Conservation (phyloP, 2,329 filamentous ascomycete genomes). For the Aspergillus flavus region DNA sequence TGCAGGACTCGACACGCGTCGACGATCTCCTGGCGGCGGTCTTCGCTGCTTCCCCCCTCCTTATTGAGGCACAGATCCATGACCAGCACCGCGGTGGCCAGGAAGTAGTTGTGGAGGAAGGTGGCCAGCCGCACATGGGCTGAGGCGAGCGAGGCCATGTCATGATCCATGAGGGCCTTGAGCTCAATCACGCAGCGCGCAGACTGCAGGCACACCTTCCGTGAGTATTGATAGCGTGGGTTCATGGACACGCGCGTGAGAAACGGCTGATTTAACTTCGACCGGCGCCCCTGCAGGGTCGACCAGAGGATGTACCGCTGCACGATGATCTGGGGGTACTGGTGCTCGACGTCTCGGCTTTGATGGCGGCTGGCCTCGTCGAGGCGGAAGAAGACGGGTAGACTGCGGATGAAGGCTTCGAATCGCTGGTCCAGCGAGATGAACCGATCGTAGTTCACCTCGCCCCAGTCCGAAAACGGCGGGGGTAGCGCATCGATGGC, state of each 20-base stretch:
- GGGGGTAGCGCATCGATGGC: constrained; percentile 5
- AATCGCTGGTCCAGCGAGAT: constrained; percentile 7
- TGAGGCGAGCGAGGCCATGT: background rate
- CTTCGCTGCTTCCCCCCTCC: background rate
- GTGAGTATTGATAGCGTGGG: constrained; percentile 8
- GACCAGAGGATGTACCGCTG: constrained; percentile 8
- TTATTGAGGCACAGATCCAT: constrained; percentile 2
- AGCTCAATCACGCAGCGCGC: constrained; percentile 9
- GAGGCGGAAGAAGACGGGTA: constrained; percentile 3
- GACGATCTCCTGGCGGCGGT: background rate
- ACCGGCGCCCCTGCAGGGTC: background rate
- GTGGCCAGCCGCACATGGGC: background rate
- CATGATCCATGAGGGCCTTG: background rate
- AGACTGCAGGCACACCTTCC: constrained; percentile 3
- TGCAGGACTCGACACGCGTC: background rate
- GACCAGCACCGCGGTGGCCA: background rate
- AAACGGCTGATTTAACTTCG: constrained; percentile 2
- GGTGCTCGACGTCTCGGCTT: background rate
- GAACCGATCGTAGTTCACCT: constrained; percentile 4
- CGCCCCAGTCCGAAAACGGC: background rate
- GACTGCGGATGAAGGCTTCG: background rate
- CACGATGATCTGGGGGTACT: constrained; percentile 3
- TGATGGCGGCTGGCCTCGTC: constrained; percentile 1
- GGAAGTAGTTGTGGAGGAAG: too few species aligned
- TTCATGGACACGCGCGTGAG: constrained; percentile 1